phyloP scores from a whole-genome alignment of 371 early-diverging fungal species.

The Parasitella parasitica region DNA sequence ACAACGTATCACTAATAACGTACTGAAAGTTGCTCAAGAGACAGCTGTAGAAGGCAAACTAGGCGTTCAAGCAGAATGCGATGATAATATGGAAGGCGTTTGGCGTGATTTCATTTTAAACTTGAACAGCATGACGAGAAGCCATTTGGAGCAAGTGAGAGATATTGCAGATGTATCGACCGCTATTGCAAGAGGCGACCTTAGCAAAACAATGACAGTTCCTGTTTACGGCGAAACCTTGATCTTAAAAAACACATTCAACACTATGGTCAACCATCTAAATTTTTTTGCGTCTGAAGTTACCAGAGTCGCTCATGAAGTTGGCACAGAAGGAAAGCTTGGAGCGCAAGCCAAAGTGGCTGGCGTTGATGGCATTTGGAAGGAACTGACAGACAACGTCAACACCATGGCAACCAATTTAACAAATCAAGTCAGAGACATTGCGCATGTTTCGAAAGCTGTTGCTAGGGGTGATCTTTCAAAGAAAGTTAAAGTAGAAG shows the following conservation, averaged over 20 bases:
- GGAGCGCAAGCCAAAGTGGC: constrained; percentile 50
- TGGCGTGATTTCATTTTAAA: constrained; percentile 73
- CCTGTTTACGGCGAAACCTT: constrained; percentile 69
- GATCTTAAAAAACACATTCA: constrained; percentile 70
- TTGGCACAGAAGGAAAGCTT: constrained; percentile 51
- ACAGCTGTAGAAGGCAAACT: constrained; percentile 69
- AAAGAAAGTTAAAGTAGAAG: constrained; percentile 53
- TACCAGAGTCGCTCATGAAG: constrained; percentile 53
- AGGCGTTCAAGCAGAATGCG: constrained; percentile 61
- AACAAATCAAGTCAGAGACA: constrained; percentile 61
- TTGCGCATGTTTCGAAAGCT: constrained; percentile 60
- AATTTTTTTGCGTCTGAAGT: constrained; percentile 56
- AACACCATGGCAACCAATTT: constrained; percentile 61
- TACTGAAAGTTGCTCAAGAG: constrained; percentile 61
- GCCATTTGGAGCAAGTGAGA: constrained; percentile 69
- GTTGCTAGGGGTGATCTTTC: constrained; percentile 59
- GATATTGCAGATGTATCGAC: constrained; percentile 75
- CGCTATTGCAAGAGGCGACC: constrained; percentile 72
- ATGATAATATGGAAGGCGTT: constrained; percentile 60
- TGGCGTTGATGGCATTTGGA: constrained; percentile 68
- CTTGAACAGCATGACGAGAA: constrained; percentile 66
- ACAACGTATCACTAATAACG: constrained; percentile 54
- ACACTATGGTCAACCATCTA: constrained; percentile 63
- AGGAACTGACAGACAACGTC: constrained; percentile 66
- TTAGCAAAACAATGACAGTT: constrained; percentile 65